Base-by-base conservation (phyloP, 1,284 basidiomycete species). In the Pseudozyma flocculosa region DNA sequence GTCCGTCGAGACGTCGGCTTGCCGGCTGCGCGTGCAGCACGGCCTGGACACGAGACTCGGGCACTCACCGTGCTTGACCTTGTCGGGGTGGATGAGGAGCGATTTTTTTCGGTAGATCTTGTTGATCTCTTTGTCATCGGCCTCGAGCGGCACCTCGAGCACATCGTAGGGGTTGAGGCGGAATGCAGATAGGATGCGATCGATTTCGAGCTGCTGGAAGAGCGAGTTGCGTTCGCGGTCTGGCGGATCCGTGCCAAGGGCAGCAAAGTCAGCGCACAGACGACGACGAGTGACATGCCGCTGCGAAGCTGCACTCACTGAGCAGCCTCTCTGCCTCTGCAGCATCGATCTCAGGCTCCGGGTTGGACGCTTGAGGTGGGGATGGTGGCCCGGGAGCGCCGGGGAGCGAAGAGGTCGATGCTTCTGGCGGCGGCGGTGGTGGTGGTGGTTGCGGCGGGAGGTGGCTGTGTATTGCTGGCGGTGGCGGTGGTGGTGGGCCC, bases 121-220 rank as follows among this genome's bases (percentile, higher is more conserved):
- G 66, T 82, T 82, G 68, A 84, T 80, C 32, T 82, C 81, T 43
- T 79, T 72, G 40, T 82, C 82, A 26, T 81, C 79, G 4, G 80
- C 80, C 42, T 78, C 73, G 4, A 80, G 73, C 18, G 81, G 78
- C 17, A 83, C 75, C 53, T 83, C 82, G 38, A 84, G 80, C 24
- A 84, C 79, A 51, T 83, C 83, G 73, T 83, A 84, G 8, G 83
- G 82, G 58, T 84, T 84, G 46, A 83, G 70, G 54, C 82, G 82
- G 80, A 84, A 84, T 1, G 82, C 79, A 30, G 70, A 74, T 39
- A 84, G 72, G 22, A 84, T 77, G 19, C 83, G 78, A 47, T 82
- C 78, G 32, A 83, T 82, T 79, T 84, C 75, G 18, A 83, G 72
- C 50, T 74, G 72, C 48, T 77, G 75, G 7, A 65, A 55, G 13